Conservation (phyloP, 208 protist genomes). For the Angomonas desouzai region DNA sequence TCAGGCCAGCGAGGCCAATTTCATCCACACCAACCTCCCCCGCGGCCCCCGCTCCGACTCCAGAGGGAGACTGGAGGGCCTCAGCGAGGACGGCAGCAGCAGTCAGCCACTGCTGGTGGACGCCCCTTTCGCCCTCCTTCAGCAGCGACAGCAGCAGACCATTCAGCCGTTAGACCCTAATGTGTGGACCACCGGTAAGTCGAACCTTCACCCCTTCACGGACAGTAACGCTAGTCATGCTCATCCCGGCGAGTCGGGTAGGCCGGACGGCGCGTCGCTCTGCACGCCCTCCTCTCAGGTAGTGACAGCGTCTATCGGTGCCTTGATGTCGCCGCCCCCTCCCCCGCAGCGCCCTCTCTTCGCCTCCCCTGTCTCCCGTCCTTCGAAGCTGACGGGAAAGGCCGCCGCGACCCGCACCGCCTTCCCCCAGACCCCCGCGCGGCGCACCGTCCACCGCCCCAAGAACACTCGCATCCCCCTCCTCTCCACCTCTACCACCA, state of each 20-base stretch:
- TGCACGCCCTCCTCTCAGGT: background rate
- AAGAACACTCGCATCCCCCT: background rate
- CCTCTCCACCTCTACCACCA: slow-evolving; percentile 2
- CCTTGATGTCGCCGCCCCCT: background rate
- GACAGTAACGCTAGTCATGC: no score
- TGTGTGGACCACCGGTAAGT: no score
- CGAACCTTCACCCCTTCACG: no score
- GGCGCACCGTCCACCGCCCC: background rate
- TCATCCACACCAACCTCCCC: background rate
- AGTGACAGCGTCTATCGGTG: background rate
- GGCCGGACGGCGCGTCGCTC: no score
- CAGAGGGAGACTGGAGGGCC: background rate
- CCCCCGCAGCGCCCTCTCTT: background rate
- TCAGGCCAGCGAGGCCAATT: slow-evolving; percentile 2
- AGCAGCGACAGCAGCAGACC: background rate
- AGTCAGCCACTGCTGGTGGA: background rate
- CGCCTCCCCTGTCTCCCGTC: background rate
- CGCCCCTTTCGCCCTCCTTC: background rate
- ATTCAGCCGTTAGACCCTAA: background rate
- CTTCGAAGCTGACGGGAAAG: no score
- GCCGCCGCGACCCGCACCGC: no score
- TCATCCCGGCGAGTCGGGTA: no score
- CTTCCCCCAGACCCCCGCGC: background rate
- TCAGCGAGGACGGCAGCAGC: background rate
- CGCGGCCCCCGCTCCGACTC: background rate